Percentiles rank a stretch among this genome's conserved stretches.
Conservation (phyloP, 441 rosid species). For the Bruguiera hainesii region DNA sequence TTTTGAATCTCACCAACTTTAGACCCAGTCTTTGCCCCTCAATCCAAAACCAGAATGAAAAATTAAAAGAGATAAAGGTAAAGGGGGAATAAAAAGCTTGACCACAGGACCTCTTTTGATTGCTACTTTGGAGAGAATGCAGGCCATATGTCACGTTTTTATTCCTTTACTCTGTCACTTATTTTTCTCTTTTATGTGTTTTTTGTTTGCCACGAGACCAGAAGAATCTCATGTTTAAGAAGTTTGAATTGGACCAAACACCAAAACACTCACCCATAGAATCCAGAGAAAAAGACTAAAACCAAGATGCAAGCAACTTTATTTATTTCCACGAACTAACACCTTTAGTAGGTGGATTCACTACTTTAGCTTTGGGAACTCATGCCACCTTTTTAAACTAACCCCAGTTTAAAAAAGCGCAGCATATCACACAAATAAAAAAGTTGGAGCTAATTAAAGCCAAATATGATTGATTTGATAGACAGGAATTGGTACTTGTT, state of each 20-base stretch:
- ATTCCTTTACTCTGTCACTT: neutral
- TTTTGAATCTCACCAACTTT: conserved; percentile 21
- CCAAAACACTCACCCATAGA: conserved; percentile 29
- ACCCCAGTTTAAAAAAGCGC: neutral
- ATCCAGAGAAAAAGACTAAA: conserved; percentile 36
- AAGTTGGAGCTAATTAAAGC: conserved; percentile 7
- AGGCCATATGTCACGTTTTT: neutral
- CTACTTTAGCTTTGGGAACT: conserved; percentile 38
- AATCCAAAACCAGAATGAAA: neutral
- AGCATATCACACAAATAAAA: conserved; percentile 1
- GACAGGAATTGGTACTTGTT: conserved; percentile 16
- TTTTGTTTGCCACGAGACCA: conserved; percentile 25
- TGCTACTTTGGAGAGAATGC: conserved; percentile 17
- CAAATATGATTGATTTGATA: conserved; percentile 16
- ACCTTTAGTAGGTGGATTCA: conserved; percentile 40
- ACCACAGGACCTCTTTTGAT: conserved; percentile 19
- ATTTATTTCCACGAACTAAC: conserved; percentile 10
- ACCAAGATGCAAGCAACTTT: conserved; percentile 32
- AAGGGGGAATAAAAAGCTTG: conserved; percentile 1
- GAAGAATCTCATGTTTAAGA: conserved; percentile 28
- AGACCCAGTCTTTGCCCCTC: conserved; percentile 8
- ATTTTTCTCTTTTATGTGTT: conserved; percentile 5
- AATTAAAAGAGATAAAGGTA: conserved; percentile 11
- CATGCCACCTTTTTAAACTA: conserved; percentile 25
- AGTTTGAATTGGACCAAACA: conserved; percentile 45